Conservation (phyloP, 2,329 filamentous ascomycete species). For the Colletotrichum lentis region DNA sequence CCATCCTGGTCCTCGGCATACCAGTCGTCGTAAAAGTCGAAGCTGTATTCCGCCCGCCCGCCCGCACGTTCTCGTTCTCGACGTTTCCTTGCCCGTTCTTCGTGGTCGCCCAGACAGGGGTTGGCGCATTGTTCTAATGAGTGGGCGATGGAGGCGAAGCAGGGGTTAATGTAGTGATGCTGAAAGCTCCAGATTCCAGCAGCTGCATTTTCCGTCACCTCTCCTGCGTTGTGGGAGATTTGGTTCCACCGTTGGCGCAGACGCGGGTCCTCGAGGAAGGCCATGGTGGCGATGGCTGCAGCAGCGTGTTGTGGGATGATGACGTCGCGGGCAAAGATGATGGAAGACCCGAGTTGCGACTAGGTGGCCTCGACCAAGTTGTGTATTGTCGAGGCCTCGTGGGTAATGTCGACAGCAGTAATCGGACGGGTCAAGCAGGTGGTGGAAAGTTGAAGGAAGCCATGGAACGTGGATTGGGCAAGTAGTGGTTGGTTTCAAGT, state of each 20-base stretch:
- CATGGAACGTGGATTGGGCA: conserved; percentile 27
- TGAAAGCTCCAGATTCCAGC: conserved; percentile 89
- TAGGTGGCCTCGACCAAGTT: conserved; percentile 25
- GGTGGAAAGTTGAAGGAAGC: conserved; percentile 21
- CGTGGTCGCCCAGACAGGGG: conserved; percentile 74
- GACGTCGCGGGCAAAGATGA: conserved; percentile 31
- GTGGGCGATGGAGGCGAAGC: conserved; percentile 71
- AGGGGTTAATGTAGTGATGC: conserved; percentile 85
- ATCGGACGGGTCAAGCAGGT: conserved; percentile 8
- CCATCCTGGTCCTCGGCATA: conserved; percentile 67
- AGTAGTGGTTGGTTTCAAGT: conserved; percentile 36
- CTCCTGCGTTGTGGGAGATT: conserved; percentile 87
- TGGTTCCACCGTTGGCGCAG: conserved; percentile 94
- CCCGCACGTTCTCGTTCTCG: conserved; percentile 68
- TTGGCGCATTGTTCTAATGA: conserved; percentile 77
- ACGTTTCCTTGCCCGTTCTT: conserved; percentile 75
- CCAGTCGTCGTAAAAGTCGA: conserved; percentile 99
- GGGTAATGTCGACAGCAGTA: background rate
- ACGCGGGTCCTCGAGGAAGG: conserved; percentile 80
- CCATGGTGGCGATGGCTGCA: conserved; percentile 52
- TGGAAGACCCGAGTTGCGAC: conserved; percentile 3
- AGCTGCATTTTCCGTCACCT: conserved; percentile 90
- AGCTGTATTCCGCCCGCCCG: conserved; percentile 80
- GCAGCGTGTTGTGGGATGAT: conserved; percentile 18
- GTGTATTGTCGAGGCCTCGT: conserved; percentile 27